Evolutionary conservation across 2,329 filamentous ascomycete genomes (phyloP).

Genomic region (Sporothrix dimorphospora): DNA sequence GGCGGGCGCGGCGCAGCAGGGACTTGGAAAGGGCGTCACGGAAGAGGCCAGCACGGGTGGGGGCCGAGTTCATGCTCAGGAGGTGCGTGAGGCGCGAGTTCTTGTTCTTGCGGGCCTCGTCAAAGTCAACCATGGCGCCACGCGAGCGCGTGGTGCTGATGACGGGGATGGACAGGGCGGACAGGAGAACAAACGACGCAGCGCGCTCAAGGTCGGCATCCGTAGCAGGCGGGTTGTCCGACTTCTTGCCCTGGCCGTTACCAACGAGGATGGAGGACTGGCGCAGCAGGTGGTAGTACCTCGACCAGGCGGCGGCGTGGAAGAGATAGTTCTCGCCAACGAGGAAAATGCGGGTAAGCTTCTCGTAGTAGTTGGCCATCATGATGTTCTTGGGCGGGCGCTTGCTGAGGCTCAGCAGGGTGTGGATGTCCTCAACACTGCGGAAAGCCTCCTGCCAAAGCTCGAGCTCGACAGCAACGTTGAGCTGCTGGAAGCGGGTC

Average conservation of each 20-base stretch:
- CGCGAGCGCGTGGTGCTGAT: conserved; percentile 98
- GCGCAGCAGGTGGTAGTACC: conserved; percentile 95
- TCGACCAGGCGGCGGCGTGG: conserved; percentile 95
- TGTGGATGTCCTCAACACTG: conserved; percentile 98
- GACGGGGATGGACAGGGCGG: conserved; percentile 95
- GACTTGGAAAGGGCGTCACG: conserved; percentile 95
- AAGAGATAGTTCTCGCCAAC: conserved; percentile 99
- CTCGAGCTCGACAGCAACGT: conserved; percentile 96
- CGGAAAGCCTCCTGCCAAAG: conserved; percentile 99
- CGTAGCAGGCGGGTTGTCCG: conserved; percentile 87
- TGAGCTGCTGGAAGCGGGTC: conserved; percentile 97
- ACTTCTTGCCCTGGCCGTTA: conserved; percentile 84
- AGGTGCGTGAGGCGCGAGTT: conserved; percentile 96
- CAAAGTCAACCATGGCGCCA: conserved; percentile 93
- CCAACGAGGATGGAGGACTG: conserved; percentile 84
- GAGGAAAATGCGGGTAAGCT: conserved; percentile 96
- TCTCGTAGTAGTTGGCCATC: conserved; percentile 99
- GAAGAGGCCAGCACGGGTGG: conserved; percentile 88
- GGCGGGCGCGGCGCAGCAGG: conserved; percentile 85
- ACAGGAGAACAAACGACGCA: conserved; percentile 92
- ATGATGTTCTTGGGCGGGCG: conserved; percentile 97
- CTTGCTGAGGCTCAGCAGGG: conserved; percentile 95
- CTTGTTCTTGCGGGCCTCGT: conserved; percentile 98
- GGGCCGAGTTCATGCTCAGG: conserved; percentile 86
- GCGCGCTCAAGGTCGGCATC: conserved; percentile 92